phyloP scores from a whole-genome alignment of 345 rosid species.

The Draba incana region DNA sequence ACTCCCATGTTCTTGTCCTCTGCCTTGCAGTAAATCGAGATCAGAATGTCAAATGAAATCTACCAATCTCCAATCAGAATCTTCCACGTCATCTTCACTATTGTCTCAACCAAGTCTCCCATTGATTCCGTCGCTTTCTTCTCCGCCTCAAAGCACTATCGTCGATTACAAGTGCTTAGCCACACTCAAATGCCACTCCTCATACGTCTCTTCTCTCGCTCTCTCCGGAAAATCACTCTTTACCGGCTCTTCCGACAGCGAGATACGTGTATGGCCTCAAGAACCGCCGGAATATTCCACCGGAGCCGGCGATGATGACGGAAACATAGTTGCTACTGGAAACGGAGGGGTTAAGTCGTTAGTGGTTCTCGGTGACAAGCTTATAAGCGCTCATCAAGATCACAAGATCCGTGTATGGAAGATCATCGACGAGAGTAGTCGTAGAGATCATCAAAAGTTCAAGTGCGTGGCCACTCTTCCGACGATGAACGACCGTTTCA shows the following conservation, averaged over 20 bases:
- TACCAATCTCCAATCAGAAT: slow-evolving; percentile 39
- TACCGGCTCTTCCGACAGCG: slow-evolving; percentile 59
- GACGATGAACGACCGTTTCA: slow-evolving; percentile 57
- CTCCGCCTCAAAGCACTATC: slow-evolving; percentile 30
- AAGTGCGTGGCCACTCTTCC: slow-evolving; percentile 66
- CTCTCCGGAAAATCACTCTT: slow-evolving; percentile 49
- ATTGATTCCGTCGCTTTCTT: slow-evolving; percentile 58
- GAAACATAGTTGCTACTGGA: slow-evolving; percentile 34
- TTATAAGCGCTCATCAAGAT: slow-evolving; percentile 78
- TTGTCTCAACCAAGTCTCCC: slow-evolving; percentile 56
- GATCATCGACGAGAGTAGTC: slow-evolving; percentile 45
- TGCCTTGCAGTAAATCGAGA: slow-evolving; percentile 32
- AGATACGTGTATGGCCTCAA: slow-evolving; percentile 56
- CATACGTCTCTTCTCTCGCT: slow-evolving; percentile 57
- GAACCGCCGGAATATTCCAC: slow-evolving; percentile 22
- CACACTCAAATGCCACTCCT: slow-evolving; percentile 54
- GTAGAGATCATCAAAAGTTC: slow-evolving; percentile 35
- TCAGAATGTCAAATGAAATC: slow-evolving; percentile 31
- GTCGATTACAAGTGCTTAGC: slow-evolving; percentile 49
- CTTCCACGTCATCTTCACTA: slow-evolving; percentile 49
- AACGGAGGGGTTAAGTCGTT: slow-evolving; percentile 63
- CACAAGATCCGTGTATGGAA: slow-evolving; percentile 76
- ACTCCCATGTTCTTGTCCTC: slow-evolving; percentile 37
- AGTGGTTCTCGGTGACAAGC: slow-evolving; percentile 50
- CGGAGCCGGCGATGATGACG: not conserved